These are phyloP conservation scores for Pogostemon cablin DNA, from an alignment of 257 asterid species.

Conservation along the genomic window DNA sequence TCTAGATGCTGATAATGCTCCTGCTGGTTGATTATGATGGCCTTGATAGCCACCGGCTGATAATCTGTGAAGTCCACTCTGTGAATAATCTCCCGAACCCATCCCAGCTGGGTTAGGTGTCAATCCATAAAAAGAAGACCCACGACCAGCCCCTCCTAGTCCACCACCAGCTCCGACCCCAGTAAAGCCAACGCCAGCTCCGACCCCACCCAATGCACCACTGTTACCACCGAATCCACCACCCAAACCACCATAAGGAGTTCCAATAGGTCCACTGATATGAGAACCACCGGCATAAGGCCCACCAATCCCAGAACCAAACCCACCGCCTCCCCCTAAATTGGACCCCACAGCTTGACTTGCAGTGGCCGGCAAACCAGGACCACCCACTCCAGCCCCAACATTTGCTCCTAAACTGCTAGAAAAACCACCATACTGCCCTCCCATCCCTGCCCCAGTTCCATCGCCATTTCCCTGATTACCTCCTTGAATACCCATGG, in stretches of 20 bases:
- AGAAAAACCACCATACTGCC: slow-evolving; percentile 60
- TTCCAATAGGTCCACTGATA: slow-evolving; percentile 52
- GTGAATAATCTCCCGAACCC: slow-evolving; percentile 59
- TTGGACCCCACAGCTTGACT: slow-evolving; percentile 50
- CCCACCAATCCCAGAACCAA: slow-evolving; percentile 50
- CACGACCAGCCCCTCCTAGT: slow-evolving; percentile 54
- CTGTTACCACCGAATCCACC: slow-evolving; percentile 38
- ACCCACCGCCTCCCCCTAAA: slow-evolving; percentile 53
- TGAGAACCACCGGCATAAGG: slow-evolving; percentile 58
- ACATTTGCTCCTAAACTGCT: slow-evolving; percentile 46
- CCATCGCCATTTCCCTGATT: slow-evolving; percentile 56
- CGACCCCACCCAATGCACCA: slow-evolving; percentile 40
- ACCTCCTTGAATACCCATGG: slow-evolving; percentile 44
- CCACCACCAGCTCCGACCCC: slow-evolving; percentile 40
- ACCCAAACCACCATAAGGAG: slow-evolving; percentile 53
- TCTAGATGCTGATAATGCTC: slow-evolving; percentile 56
- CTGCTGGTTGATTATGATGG: slow-evolving; percentile 61
- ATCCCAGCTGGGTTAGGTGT: slow-evolving; percentile 60
- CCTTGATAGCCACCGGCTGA: slow-evolving; percentile 57
- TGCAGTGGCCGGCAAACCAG: slow-evolving; percentile 47
- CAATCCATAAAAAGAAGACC: slow-evolving; percentile 59
- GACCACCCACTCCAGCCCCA: slow-evolving; percentile 51
- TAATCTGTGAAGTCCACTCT: slow-evolving; percentile 48
- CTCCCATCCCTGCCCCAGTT: slow-evolving; percentile 41
- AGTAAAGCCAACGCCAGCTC: slow-evolving; percentile 21